Conservation (phyloP, 73 alveolate species). For the Blepharisma japonicum region DNA sequence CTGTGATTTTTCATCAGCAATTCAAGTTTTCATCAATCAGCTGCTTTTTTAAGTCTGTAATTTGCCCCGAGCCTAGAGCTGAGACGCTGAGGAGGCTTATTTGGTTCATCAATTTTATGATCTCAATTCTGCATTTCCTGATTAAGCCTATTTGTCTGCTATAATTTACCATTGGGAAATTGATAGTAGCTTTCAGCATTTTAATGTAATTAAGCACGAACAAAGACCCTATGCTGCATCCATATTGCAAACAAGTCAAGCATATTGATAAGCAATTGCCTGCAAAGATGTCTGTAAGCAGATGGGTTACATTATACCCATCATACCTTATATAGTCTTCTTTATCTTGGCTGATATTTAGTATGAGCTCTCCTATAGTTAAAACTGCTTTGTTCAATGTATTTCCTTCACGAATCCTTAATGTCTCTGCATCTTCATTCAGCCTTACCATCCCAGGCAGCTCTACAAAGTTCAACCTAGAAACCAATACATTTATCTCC, state of each 20-base stretch:
- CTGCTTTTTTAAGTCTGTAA: conserved; percentile 65
- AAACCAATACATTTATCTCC: conserved; percentile 79
- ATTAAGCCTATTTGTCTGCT: conserved; percentile 78
- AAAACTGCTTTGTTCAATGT: conserved; percentile 78
- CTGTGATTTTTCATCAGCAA: conserved; percentile 50
- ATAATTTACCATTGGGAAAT: conserved; percentile 87
- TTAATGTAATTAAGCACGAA: conserved; percentile 84
- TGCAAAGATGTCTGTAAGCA: conserved; percentile 89
- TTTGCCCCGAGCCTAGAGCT: too few species aligned
- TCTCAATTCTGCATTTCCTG: conserved; percentile 78
- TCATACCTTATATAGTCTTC: conserved; percentile 90
- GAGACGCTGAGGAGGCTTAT: conserved; percentile 9
- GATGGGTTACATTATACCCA: conserved; percentile 80
- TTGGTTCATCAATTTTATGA: conserved; percentile 5
- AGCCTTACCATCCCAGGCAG: conserved; percentile 95
- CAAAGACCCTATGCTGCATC: conserved; percentile 88
- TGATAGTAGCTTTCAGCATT: conserved; percentile 73
- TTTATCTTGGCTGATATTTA: conserved; percentile 81
- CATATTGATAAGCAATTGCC: conserved; percentile 92
- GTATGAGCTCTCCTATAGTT: conserved; percentile 66
- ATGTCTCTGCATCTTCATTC: conserved; percentile 94
- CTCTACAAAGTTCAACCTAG: conserved; percentile 84
- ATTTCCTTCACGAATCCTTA: conserved; percentile 86
- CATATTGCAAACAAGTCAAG: conserved; percentile 84
- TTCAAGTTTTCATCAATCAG: conserved; percentile 50